Conservation (phyloP, 805 yeast species). For the Candida vartiovaarae region DNA sequence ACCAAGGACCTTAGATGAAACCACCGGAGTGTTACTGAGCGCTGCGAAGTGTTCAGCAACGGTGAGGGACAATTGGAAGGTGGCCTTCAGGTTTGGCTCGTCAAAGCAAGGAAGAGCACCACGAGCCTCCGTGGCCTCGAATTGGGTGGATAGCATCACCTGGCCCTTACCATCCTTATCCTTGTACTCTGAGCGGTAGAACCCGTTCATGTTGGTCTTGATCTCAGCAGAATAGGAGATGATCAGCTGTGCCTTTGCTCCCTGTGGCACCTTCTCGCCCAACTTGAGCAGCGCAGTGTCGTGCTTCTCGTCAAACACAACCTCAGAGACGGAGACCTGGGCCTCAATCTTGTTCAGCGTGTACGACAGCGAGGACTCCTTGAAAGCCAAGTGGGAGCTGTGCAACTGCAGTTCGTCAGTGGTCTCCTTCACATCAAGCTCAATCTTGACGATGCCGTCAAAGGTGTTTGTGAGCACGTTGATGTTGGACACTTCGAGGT, state of each 20-base stretch:
- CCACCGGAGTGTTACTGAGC: constrained; percentile 60
- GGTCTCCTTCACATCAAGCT: constrained; percentile 42
- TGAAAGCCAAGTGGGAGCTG: constrained; percentile 52
- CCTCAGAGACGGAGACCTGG: constrained; percentile 21
- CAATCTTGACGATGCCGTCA: constrained; percentile 46
- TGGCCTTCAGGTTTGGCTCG: constrained; percentile 75
- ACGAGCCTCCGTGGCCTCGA: constrained; percentile 81
- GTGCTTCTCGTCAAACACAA: constrained; percentile 38
- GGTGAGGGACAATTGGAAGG: constrained; percentile 56
- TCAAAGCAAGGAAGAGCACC: constrained; percentile 82
- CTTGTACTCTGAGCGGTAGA: constrained; percentile 64
- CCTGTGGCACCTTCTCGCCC: constrained; percentile 32
- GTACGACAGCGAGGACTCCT: constrained; percentile 31
- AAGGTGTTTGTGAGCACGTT: constrained; percentile 50
- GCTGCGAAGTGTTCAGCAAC: constrained; percentile 49
- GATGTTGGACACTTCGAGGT: constrained; percentile 52
- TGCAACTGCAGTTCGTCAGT: constrained; percentile 47
- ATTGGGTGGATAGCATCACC: constrained; percentile 74
- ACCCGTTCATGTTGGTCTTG: constrained; percentile 73
- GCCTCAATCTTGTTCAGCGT: constrained; percentile 30
- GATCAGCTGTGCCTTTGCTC: constrained; percentile 33
- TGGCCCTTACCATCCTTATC: constrained; percentile 53
- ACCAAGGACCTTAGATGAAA: constrained; percentile 38
- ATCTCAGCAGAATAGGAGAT: constrained; percentile 51
- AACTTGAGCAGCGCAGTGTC: constrained; percentile 60